Evolutionary conservation across 129 eudicot species (phyloP).

Genomic region (Glebionis coronaria): DNA sequence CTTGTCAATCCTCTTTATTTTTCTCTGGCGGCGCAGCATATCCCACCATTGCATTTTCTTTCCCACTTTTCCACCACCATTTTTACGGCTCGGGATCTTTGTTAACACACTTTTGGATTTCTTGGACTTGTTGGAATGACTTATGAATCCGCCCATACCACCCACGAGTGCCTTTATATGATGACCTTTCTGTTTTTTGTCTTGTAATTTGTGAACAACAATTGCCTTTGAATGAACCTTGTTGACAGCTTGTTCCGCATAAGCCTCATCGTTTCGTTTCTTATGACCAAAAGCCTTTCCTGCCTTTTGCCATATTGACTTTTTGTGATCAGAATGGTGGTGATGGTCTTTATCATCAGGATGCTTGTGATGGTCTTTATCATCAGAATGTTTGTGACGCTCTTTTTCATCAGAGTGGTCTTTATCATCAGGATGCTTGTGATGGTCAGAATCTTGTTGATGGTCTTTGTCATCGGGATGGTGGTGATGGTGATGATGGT

Average conservation of each 20-base stretch:
- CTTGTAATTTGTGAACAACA: constrained; percentile 19
- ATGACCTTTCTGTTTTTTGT: constrained; percentile 36
- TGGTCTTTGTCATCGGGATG: background rate
- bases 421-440: too few relatives aligned
- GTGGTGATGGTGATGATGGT: constrained; percentile 65
- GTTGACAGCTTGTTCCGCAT: constrained; percentile 22
- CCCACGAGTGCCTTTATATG: constrained; percentile 41
- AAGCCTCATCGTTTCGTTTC: constrained; percentile 12
- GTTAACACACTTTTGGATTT: constrained; percentile 22
- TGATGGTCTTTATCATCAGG: background rate
- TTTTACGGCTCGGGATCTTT: background rate
- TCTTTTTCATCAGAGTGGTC: too few relatives aligned
- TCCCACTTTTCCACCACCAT: constrained; percentile 28
- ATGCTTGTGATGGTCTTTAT: background rate
- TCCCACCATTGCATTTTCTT: constrained; percentile 52
- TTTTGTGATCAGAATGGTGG: constrained; percentile 15
- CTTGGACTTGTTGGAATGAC: constrained; percentile 37
- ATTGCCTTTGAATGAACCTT: constrained; percentile 19
- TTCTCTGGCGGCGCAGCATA: constrained; percentile 36
- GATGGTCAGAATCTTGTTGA: too few relatives aligned
- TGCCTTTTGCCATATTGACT: constrained; percentile 32
- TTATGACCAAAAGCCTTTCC: constrained; percentile 22
- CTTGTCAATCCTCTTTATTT: constrained; percentile 41
- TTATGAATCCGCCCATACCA: constrained; percentile 33
- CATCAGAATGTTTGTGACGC: background rate